These are phyloP conservation scores for Zymoseptoria crescenta DNA, from an alignment of 2,329 filamentous ascomycete species.

Conservation along the genomic window DNA sequence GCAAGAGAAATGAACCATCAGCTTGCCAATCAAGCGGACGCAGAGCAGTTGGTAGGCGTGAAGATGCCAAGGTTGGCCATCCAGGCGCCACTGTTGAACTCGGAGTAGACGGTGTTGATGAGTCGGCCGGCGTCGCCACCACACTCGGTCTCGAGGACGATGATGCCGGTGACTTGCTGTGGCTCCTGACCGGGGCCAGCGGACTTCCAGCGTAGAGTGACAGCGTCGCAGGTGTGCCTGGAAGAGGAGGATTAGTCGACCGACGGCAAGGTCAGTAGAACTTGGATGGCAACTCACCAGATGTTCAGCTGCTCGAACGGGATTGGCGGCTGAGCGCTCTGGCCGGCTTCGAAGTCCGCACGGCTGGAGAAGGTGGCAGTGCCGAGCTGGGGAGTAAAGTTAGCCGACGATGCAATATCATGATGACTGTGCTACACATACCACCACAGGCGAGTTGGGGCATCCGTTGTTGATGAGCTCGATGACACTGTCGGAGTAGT, in stretches of 20 bases:
- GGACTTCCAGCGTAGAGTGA: conserved; percentile 26
- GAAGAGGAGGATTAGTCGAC: not conserved
- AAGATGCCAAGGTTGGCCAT: conserved; percentile 27
- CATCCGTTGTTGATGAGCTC: conserved; percentile 30
- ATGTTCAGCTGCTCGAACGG: conserved; percentile 26
- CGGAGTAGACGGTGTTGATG: conserved; percentile 28
- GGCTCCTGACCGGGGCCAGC: conserved; percentile 14
- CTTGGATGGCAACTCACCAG: conserved; percentile 11
- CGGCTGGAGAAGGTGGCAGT: conserved; percentile 21
- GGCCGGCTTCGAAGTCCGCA: conserved; percentile 21
- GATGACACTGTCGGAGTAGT: conserved; percentile 30
- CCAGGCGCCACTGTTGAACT: conserved; percentile 31
- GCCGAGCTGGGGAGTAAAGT: conserved; percentile 13
- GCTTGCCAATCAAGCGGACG: not conserved
- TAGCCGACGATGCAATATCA: not conserved
- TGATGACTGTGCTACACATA: conserved; percentile 9
- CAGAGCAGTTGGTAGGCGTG: conserved; percentile 21
- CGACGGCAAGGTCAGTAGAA: not conserved
- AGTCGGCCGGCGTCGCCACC: conserved; percentile 17
- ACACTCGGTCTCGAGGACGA: conserved; percentile 23
- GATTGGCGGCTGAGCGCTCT: conserved; percentile 23
- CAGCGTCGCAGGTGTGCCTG: conserved; percentile 25
- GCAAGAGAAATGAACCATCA: not conserved
- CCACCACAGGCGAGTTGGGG: conserved; percentile 16
- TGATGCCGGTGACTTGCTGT: conserved; percentile 24